Evolutionary conservation across 78 protist genomes (phyloP).

Genomic region (Chrysochromulina parva): DNA sequence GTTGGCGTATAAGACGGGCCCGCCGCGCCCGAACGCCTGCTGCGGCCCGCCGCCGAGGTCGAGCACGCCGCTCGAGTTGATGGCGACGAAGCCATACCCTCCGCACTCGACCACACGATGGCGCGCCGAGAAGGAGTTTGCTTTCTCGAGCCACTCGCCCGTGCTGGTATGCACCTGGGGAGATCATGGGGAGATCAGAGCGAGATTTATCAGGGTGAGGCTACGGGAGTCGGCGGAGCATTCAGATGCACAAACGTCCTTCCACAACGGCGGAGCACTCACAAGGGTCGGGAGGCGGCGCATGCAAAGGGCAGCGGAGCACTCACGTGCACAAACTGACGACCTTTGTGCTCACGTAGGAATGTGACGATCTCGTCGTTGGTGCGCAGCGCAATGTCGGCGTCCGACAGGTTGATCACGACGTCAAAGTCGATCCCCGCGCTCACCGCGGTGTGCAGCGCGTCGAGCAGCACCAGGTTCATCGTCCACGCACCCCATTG

Average conservation of each 20-base stretch:
- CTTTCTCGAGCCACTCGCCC: not conserved
- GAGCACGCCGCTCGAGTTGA: not conserved
- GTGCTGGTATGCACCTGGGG: not conserved
- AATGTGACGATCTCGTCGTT: not conserved
- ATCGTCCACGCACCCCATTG: conserved; percentile 17
- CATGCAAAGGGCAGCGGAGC: not conserved
- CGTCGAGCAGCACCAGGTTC: not conserved
- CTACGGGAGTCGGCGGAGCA: no score
- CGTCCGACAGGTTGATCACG: conserved; percentile 12
- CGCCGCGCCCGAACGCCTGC: not conserved
- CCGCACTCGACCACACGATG: conserved; percentile 23
- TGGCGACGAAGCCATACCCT: not conserved
- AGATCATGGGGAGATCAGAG: not conserved
- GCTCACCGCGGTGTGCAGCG: not conserved
- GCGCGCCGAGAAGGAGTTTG: not conserved
- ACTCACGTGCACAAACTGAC: not conserved
- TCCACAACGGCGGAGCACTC: no score
- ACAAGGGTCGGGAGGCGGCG: no score
- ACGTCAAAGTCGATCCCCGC: not conserved
- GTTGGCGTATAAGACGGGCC: not conserved
- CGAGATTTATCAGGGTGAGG: no score
- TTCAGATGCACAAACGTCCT: no score
- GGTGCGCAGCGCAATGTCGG: conserved; percentile 16
- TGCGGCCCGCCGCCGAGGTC: not conserved
- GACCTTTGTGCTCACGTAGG: not conserved